These are phyloP conservation scores for Pilatotrama ljubarskyi DNA, from an alignment of 768 basidiomycete genomes.

Conservation along the genomic window DNA sequence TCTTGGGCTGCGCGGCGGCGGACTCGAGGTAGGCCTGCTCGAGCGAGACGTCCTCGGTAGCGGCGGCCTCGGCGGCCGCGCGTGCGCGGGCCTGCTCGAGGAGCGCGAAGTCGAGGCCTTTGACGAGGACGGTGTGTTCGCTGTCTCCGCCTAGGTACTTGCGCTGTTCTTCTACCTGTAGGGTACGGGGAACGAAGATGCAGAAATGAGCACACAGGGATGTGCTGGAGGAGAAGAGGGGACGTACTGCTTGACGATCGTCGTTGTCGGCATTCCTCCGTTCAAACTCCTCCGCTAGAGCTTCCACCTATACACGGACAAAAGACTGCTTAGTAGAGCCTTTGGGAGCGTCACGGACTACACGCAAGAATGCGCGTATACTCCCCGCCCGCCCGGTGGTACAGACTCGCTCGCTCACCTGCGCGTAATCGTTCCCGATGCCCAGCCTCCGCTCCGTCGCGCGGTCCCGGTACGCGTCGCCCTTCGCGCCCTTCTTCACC, in stretches of 20 bases:
- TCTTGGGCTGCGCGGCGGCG: constrained; percentile 47
- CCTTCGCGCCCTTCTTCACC: constrained; percentile 57
- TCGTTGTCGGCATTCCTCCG: constrained; percentile 54
- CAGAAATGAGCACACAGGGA: background rate
- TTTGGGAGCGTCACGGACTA: background rate
- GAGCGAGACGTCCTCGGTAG: constrained; percentile 77
- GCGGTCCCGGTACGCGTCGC: constrained; percentile 73
- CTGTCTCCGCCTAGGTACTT: constrained; percentile 83
- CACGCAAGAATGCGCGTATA: background rate
- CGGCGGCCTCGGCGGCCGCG: constrained; percentile 41
- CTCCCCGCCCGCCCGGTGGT: background rate
- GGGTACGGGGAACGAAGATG: constrained; percentile 2
- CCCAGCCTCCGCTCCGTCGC: constrained; percentile 73
- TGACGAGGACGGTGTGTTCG: constrained; percentile 83
- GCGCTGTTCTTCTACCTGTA: constrained; percentile 71
- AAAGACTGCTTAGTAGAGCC: no score
- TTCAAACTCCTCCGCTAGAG: constrained; percentile 82
- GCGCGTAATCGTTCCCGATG: constrained; percentile 68
- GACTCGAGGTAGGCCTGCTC: constrained; percentile 70
- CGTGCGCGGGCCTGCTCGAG: constrained; percentile 83
- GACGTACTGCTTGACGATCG: constrained; percentile 59
- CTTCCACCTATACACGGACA: constrained; percentile 57
- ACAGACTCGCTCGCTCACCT: constrained; percentile 40
- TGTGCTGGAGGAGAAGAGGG: background rate
- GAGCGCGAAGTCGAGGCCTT: constrained; percentile 85